Evolutionary conservation across 2,329 filamentous ascomycete species (phyloP).

Genomic region (Chaetomium strumarium): DNA sequence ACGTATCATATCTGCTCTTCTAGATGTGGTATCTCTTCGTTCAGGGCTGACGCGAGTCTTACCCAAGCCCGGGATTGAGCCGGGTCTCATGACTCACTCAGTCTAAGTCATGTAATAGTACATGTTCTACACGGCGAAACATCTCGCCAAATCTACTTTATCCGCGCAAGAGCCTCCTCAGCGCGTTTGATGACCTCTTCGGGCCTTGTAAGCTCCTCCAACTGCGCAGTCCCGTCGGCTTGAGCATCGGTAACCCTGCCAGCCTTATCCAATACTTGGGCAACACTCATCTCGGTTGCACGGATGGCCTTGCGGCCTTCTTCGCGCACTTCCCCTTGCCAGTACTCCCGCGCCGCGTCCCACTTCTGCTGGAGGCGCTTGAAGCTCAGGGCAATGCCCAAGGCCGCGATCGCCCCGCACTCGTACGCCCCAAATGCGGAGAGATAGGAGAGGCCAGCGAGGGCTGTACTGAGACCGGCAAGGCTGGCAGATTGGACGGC

Average conservation of each 20-base stretch:
- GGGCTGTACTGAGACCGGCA: slow-evolving; percentile 53
- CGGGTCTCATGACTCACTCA: not conserved
- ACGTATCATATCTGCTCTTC: slow-evolving; percentile 12
- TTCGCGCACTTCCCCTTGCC: slow-evolving; percentile 62
- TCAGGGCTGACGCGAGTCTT: slow-evolving; percentile 16
- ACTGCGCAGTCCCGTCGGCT: slow-evolving; percentile 17
- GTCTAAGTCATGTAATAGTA: slow-evolving; percentile 17
- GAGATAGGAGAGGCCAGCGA: slow-evolving; percentile 52
- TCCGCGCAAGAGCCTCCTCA: slow-evolving; percentile 40
- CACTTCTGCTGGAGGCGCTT: slow-evolving; percentile 56
- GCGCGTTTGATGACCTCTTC: slow-evolving; percentile 44
- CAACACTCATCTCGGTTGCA: slow-evolving; percentile 49
- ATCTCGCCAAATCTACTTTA: slow-evolving; percentile 35
- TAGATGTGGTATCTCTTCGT: slow-evolving; percentile 13
- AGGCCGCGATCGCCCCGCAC: slow-evolving; percentile 54
- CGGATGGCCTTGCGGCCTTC: slow-evolving; percentile 59
- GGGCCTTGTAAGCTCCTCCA: slow-evolving; percentile 35
- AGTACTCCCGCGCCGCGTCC: slow-evolving; percentile 54
- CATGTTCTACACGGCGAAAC: slow-evolving; percentile 16
- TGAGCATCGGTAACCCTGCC: slow-evolving; percentile 21
- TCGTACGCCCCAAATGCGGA: slow-evolving; percentile 54
- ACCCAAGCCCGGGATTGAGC: not conserved
- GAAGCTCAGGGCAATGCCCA: slow-evolving; percentile 56
- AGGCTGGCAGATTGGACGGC: slow-evolving; percentile 72
- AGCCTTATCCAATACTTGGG: slow-evolving; percentile 37